Conservation (phyloP, 371 early-diverging fungal species). For the Batrachochytrium dendrobatidis region DNA sequence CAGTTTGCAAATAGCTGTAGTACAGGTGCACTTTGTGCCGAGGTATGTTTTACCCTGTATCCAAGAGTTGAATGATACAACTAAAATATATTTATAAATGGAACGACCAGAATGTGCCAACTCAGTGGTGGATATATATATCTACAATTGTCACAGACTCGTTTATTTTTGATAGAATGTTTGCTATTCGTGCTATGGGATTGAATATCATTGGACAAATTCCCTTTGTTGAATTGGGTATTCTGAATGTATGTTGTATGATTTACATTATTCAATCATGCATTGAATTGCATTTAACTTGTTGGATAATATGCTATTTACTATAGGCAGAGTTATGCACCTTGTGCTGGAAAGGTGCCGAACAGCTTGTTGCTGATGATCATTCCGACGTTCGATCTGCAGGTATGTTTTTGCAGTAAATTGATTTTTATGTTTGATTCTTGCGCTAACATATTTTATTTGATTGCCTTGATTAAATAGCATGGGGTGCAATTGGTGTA, state of each 20-base stretch:
- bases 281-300: too few species aligned
- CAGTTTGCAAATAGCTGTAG: constrained; percentile 1
- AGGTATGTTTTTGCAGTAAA: not conserved
- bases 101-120: not conserved
- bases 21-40: not conserved
- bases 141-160: not conserved
- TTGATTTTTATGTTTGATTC: not conserved
- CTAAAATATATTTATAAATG: too few species aligned
- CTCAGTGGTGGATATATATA: not conserved
- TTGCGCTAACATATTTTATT: not conserved
- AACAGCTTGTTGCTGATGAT: not conserved
- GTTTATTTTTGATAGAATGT: not conserved
- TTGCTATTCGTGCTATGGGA: not conserved
- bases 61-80: too few species aligned
- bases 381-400: not conserved
- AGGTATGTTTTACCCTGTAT: too few species aligned
- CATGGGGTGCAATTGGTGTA: not conserved
- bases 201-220: not conserved
- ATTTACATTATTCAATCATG: too few species aligned
- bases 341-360: not conserved
- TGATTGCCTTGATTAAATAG: not conserved
- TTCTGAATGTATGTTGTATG: not conserved
- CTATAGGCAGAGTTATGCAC: not conserved
- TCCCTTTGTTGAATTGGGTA: not conserved
- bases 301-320: too few species aligned